These are phyloP conservation scores for Xylariales sp. DNA, from an alignment of 2,329 filamentous ascomycete species.

Conservation along the genomic window DNA sequence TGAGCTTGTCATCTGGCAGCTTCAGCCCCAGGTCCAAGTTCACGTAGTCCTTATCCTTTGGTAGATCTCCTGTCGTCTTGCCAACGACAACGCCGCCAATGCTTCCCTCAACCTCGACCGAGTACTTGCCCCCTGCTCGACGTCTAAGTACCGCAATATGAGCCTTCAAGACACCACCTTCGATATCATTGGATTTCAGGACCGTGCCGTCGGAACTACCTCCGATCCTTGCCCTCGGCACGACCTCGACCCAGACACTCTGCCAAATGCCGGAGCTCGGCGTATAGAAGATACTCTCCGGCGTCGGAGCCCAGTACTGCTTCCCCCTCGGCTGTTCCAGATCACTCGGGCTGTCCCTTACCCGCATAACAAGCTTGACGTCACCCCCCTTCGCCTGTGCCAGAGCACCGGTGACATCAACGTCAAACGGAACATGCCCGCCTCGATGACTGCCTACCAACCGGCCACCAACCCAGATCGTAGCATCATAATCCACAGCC, in stretches of 20 bases:
- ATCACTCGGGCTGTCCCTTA: conserved; percentile 61
- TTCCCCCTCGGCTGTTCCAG: conserved; percentile 63
- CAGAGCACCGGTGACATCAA: conserved; percentile 53
- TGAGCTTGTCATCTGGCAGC: conserved; percentile 36
- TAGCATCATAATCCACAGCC: conserved; percentile 58
- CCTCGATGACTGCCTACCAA: conserved; percentile 51
- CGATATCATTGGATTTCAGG: conserved; percentile 49
- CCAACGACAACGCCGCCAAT: conserved; percentile 44
- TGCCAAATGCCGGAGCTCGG: conserved; percentile 56
- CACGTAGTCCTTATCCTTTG: conserved; percentile 44
- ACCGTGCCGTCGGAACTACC: conserved; percentile 56
- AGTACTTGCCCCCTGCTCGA: conserved; percentile 38
- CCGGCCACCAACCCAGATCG: conserved; percentile 49
- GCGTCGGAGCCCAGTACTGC: conserved; percentile 59
- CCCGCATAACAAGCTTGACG: conserved; percentile 48
- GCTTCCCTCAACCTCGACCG: conserved; percentile 49
- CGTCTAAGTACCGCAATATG: conserved; percentile 45
- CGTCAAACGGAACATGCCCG: conserved; percentile 53
- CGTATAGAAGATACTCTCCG: conserved; percentile 57
- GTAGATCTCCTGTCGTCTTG: conserved; percentile 38
- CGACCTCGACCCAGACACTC: conserved; percentile 51
- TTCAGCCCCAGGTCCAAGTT: conserved; percentile 44
- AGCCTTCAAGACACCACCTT: conserved; percentile 45
- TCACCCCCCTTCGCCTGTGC: conserved; percentile 19
- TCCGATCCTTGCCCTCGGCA: conserved; percentile 47